Conservation (phyloP, 2,329 filamentous ascomycete species). For the Ceratocystis albifundus region DNA sequence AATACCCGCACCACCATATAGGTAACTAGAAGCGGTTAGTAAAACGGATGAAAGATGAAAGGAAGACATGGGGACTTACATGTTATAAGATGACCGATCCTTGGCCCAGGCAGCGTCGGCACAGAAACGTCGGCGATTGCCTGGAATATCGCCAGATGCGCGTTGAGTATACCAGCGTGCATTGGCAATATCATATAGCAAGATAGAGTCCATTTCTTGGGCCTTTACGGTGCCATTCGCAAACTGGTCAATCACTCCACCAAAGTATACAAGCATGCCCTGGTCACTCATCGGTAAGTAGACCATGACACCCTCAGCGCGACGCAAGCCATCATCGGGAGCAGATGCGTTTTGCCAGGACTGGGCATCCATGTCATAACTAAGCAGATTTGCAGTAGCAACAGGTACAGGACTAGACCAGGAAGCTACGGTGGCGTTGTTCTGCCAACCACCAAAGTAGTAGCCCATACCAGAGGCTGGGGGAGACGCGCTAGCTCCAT, state of each 20-base stretch:
- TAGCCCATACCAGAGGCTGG: constrained; percentile 45
- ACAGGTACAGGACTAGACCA: constrained; percentile 39
- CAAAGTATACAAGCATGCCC: constrained; percentile 51
- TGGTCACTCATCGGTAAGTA: constrained; percentile 49
- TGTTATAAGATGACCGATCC: constrained; percentile 52
- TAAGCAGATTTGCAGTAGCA: constrained; percentile 42
- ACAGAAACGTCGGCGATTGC: constrained; percentile 46
- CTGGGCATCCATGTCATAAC: constrained; percentile 44
- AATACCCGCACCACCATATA: constrained; percentile 48
- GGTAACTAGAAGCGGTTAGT: constrained; percentile 35
- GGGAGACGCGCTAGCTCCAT: constrained; percentile 45
- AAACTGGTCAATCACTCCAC: constrained; percentile 37
- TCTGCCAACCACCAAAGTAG: constrained; percentile 53
- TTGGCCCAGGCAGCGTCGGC: constrained; percentile 48
- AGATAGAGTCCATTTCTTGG: constrained; percentile 40
- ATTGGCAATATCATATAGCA: constrained; percentile 49
- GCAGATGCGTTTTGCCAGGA: constrained; percentile 43
- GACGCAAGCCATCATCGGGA: constrained; percentile 37
- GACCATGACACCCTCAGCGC: constrained; percentile 49
- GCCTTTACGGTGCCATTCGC: constrained; percentile 38
- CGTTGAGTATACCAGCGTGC: constrained; percentile 50
- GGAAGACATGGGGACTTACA: constrained; percentile 35
- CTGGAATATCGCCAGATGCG: constrained; percentile 43
- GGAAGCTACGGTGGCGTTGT: constrained; percentile 39
- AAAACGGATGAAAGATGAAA: background rate